phyloP scores from a whole-genome alignment of 176 grass and related monocot genomes.

The Raddia distichophylla region DNA sequence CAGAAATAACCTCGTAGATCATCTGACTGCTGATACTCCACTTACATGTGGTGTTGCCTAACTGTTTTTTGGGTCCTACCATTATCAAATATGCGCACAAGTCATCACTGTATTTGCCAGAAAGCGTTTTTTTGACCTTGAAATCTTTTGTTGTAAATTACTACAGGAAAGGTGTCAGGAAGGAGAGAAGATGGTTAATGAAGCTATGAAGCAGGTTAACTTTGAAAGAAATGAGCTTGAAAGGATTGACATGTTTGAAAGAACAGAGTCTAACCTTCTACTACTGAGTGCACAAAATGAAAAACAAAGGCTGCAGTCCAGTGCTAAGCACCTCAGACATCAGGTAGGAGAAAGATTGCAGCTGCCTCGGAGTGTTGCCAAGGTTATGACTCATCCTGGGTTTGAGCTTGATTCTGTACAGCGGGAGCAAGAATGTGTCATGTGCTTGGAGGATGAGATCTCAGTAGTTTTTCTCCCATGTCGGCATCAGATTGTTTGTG shows the following conservation, averaged over 20 bases:
- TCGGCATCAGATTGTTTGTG: conserved; percentile 56
- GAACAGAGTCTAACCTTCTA: conserved; percentile 39
- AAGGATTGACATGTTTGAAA: conserved; percentile 41
- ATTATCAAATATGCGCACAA: neutral
- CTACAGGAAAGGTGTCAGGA: conserved; percentile 44
- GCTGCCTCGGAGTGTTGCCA: conserved; percentile 11
- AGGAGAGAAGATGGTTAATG: conserved; percentile 49
- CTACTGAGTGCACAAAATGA: conserved; percentile 50
- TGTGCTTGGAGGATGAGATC: conserved; percentile 60
- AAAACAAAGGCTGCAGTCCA: conserved; percentile 42
- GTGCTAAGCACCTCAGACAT: conserved; percentile 43
- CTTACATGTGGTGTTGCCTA: neutral
- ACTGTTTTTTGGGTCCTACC: neutral
- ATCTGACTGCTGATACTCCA: no score
- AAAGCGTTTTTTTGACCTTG: conserved; percentile 12
- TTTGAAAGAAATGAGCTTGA: conserved; percentile 46
- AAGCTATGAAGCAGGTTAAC: conserved; percentile 28
- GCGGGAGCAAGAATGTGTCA: conserved; percentile 54
- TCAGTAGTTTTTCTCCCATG: conserved; percentile 67
- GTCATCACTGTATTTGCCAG: neutral
- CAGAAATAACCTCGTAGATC: no score
- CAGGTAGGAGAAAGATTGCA: conserved; percentile 36
- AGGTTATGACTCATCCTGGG: conserved; percentile 30
- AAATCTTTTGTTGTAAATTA: neutral
- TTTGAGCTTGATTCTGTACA: conserved; percentile 34